Percentiles rank a stretch among this genome's conserved stretches.
These are phyloP conservation scores for Rhizopogon vesiculosus DNA, from an alignment of 768 basidiomycete genomes.

Conservation along the genomic window DNA sequence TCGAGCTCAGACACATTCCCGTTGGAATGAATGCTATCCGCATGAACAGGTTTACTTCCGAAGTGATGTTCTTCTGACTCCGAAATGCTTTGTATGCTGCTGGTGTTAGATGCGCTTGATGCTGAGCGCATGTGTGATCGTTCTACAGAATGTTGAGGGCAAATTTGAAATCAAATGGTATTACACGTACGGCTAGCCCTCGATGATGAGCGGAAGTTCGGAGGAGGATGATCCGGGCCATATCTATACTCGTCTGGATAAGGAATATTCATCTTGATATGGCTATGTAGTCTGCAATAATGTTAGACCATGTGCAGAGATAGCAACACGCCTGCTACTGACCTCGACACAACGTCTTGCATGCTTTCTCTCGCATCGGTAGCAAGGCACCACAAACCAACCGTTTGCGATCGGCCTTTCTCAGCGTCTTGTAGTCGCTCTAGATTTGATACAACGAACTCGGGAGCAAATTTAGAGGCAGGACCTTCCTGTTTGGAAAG, in stretches of 20 bases:
- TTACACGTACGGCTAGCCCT: conserved; percentile 21
- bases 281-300: conserved; percentile 51
- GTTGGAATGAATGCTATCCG: conserved; percentile 11
- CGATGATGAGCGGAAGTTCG: conserved; percentile 36
- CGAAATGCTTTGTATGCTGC: conserved; percentile 30
- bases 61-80: conserved; percentile 26
- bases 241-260: conserved; percentile 74
- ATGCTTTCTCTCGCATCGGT: conserved; percentile 68
- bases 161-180: background rate
- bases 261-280: conserved; percentile 57
- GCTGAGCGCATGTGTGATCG: conserved; percentile 21
- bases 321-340: conserved; percentile 10
- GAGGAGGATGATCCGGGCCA: conserved; percentile 61
- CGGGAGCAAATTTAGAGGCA: conserved; percentile 44
- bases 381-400: conserved; percentile 75
- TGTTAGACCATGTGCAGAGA: background rate
- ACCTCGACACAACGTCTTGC: conserved; percentile 69
- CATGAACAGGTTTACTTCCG: conserved; percentile 2
- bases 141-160: conserved; percentile 15
- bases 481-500: conserved; percentile 23
- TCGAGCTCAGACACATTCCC: conserved; percentile 34
- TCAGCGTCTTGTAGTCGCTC: conserved; percentile 40
- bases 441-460: conserved; percentile 39
- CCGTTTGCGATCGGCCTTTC: conserved; percentile 53
- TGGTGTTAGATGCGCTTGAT: conserved; percentile 29